A percentile compares a stretch with the other conserved stretches of the same genome.
These are phyloP conservation scores for Naegleria lovaniensis DNA, from an alignment of 208 protist genomes.

Conservation along the genomic window DNA sequence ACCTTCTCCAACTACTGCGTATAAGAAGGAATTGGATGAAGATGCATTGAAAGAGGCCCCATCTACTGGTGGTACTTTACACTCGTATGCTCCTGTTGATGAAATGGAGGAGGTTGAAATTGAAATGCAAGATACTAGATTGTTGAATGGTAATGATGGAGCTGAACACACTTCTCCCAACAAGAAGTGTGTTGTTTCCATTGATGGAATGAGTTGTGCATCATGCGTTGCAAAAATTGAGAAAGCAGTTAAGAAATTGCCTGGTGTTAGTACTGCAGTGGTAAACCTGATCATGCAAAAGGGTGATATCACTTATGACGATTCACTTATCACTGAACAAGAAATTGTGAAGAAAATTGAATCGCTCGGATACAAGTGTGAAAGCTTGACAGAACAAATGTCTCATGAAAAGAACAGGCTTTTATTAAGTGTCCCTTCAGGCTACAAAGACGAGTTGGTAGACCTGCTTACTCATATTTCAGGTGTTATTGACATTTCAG, in stretches of 20 bases:
- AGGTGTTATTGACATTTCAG: neutral
- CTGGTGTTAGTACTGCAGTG: neutral
- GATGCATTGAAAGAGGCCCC: neutral
- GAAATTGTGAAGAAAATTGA: neutral
- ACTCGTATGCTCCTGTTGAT: neutral
- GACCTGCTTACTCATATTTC: neutral
- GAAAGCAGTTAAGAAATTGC: neutral
- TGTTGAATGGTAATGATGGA: neutral
- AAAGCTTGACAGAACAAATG: neutral
- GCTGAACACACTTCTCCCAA: neutral
- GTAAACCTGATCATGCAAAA: neutral
- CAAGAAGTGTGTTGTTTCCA: neutral
- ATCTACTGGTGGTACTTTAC: neutral
- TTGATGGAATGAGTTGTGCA: conserved; percentile 25
- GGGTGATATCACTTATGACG: neutral
- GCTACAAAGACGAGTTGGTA: neutral
- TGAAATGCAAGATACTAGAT: neutral
- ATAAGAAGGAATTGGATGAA: neutral
- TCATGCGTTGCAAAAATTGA: conserved; percentile 20
- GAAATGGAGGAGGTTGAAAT: neutral
- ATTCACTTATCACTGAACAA: neutral
- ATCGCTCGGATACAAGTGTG: neutral
- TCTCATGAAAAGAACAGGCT: neutral
- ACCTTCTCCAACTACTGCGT: neutral
- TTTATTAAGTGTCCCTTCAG: neutral